Base-by-base conservation (phyloP, 2,329 filamentous ascomycete genomes). In the Pseudogymnoascus sp. region DNA sequence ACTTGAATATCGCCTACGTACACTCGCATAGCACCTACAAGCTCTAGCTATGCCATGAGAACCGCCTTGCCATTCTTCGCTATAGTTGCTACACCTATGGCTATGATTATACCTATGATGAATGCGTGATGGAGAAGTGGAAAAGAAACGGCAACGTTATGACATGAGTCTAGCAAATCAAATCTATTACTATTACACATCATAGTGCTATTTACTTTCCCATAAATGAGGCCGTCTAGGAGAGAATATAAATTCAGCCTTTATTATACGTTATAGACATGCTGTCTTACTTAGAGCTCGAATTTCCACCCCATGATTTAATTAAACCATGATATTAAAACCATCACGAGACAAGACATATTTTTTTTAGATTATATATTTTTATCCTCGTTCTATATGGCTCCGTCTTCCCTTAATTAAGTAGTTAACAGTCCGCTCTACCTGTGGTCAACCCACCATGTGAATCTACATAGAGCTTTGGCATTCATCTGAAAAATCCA, bases 41-140 rank as follows among this genome's bases (percentile, higher is more conserved):
- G 45, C 61, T 61, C 39, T 10, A 63, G 61, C 51, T 25, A 45
- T 43, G 61, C 64, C 41, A 34, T 57, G 37, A 10, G 10, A 13
- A 63, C 61, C 28, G 23, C 45, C 54, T 16, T 65, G 43, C 64
- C 61, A 19, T 21, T 63, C 10, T n/a, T 63, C 41, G 39, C 61
- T 21, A 23, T 43, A 10, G 60, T 65, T 21, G 19, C 34, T 37
- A 10, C 23, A 48, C 64, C 51, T 31, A 62, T 45, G 11, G 61
- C 61, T 31, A 65, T 65, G 7, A 16, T 65, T 61, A 1, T 65
- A 21, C 51, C 25, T 41, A 14, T 41, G 62, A 43, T 65, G 2
- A 65, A 63, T 63, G n/a, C 28, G 43, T 65, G 39, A 65, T 41
- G 41, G 16, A 16, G 48, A 13, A 25, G n/a, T 6, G 3, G 37